These are phyloP conservation scores for Casaregolazyma suthepensis DNA, from an alignment of 1,139 yeast genomes.

Conservation along the genomic window DNA sequence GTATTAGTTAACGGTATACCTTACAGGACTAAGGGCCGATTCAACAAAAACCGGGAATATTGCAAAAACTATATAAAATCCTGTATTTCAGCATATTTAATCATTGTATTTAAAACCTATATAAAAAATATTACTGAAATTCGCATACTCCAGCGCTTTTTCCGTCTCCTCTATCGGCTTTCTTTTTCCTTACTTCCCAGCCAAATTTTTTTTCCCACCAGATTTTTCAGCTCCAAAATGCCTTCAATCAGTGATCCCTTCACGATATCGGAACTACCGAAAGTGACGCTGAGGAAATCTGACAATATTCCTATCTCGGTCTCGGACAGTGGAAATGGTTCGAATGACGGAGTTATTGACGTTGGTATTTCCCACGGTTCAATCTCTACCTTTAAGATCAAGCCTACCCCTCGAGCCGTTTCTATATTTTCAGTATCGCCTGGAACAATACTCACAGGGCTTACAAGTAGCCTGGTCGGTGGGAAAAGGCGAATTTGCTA, in stretches of 20 bases:
- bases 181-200: not conserved
- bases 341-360: constrained; percentile 24
- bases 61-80: not conserved
- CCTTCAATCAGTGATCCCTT: constrained; percentile 32
- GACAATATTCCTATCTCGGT: constrained; percentile 7
- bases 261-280: constrained; percentile 29
- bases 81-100: not conserved
- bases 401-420: constrained; percentile 73
- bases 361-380: constrained; percentile 75
- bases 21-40: not conserved
- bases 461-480: constrained; percentile 14
- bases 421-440: constrained; percentile 75
- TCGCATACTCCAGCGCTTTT: not conserved
- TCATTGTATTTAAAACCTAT: not conserved
- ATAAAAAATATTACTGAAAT: not conserved
- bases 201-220: not conserved
- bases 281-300: constrained; percentile 18
- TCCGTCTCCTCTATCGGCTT: not conserved
- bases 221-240: constrained; percentile 17
- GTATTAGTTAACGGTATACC: not conserved
- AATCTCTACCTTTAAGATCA: constrained; percentile 61
- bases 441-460: constrained; percentile 39
- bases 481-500: constrained; percentile 17
- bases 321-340: constrained; percentile 11
- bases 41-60: not conserved